Base-by-base conservation (phyloP, 768 basidiomycete genomes). In the Leucosporidium creatinivorum region DNA sequence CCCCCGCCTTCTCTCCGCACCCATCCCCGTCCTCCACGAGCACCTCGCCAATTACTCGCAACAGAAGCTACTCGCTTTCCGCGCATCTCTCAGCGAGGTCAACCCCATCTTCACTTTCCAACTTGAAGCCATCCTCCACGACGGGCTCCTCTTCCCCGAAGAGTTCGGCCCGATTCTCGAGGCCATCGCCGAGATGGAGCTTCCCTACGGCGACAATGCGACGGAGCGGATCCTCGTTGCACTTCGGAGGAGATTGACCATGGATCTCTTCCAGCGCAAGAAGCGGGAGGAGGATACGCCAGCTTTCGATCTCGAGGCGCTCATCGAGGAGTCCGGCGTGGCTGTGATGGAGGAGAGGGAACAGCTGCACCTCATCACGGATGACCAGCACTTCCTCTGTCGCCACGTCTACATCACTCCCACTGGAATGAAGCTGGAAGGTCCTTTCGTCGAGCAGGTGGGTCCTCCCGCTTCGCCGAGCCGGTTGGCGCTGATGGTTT, bases 41-140 rank as follows among this genome's bases (percentile, higher is more conserved):
- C 23, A 39, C 36, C 33, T 58, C 15, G 25, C 25, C 52, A 21
- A 36, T 28, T 58, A 33, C 33, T 33, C 19, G 8, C 23, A 23
- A 13, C 8, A 19, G 36, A 23, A 58, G 23, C 19, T 58, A 33
- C 23, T 9, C 18, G 3, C 7, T 10, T n/a, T 58, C 23, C 31
- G 36, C 5, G 31, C 36, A 0, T 18, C 52, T 10, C n/a, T 70
- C 39, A 18, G 23, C n/a, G 1, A 19, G 8, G 17, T 70, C 30
- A 47, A 58, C 18, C 58, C 61, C 18, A 15, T 48, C 28, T 8
- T 58, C 54, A 44, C 65, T 1, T 70, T 48, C 59, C 65, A 63
- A 19, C 54, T 70, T 61, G 62, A 63, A 21, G 62, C 48, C 31
- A 58, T 64, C 48, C 25, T 64, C 9, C 54, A 51, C 54, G 69